These are phyloP conservation scores for Euphorbia peplus DNA, from an alignment of 345 rosid genomes.

Conservation along the genomic window DNA sequence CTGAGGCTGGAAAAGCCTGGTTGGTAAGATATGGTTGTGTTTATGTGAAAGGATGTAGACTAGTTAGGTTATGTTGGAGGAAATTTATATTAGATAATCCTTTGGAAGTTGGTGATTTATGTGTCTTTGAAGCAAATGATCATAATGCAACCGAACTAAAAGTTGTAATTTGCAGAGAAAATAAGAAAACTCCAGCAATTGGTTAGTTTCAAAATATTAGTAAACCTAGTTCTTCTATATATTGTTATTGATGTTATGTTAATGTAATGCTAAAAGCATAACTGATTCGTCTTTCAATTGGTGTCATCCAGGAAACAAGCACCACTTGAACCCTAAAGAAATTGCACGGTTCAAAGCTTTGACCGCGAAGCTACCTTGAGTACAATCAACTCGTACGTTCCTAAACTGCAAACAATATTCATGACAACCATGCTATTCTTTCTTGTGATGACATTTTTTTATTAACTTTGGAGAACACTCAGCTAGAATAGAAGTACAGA, in stretches of 20 bases:
- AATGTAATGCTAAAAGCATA: background rate
- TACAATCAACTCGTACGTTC: background rate
- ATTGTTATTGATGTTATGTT: no score
- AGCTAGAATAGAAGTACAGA: no score
- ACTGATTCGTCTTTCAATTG: background rate
- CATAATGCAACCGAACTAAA: background rate
- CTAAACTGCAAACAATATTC: background rate
- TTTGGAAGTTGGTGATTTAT: constrained; percentile 18
- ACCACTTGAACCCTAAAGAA: background rate
- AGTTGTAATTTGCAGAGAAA: background rate
- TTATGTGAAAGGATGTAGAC: no score
- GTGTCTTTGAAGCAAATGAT: constrained; percentile 9
- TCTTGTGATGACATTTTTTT: no score
- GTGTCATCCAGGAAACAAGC: background rate
- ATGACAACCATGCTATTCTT: no score
- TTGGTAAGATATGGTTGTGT: background rate
- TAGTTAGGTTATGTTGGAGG: background rate
- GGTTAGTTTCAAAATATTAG: background rate
- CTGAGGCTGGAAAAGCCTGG: constrained; percentile 15
- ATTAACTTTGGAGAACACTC: no score
- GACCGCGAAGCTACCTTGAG: background rate
- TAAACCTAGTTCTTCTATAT: background rate
- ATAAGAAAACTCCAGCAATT: background rate
- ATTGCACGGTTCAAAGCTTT: background rate
- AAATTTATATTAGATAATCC: background rate